Evolutionary conservation across 805 yeast genomes (phyloP).

Genomic region (Priceomyces haplophilus): DNA sequence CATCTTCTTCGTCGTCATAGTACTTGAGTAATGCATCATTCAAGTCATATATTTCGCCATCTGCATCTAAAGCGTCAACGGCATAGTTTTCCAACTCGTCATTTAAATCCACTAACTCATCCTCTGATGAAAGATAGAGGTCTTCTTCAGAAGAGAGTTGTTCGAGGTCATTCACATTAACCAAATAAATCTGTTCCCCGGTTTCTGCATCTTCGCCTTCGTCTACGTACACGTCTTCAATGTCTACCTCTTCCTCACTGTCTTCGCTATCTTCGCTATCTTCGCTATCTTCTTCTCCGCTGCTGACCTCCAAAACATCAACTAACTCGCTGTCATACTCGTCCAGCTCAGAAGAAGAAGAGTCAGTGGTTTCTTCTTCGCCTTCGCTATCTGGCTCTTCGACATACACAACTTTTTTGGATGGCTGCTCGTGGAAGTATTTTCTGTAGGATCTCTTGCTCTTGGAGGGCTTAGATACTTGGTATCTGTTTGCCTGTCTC

Average conservation of each 20-base stretch:
- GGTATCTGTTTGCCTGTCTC: constrained; percentile 18
- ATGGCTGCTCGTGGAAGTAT: constrained; percentile 34
- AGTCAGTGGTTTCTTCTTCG: constrained; percentile 19
- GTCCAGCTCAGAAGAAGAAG: constrained; percentile 4
- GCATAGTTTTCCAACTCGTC: constrained; percentile 34
- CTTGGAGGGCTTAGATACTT: constrained; percentile 11
- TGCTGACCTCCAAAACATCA: constrained; percentile 3
- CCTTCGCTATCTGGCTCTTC: constrained; percentile 43
- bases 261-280: constrained; percentile 4
- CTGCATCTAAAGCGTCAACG: constrained; percentile 22
- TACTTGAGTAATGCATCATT: constrained; percentile 30
- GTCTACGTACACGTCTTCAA: constrained; percentile 13
- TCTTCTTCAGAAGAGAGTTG: constrained; percentile 12
- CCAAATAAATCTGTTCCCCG: constrained; percentile 27
- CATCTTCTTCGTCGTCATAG: constrained; percentile 22
- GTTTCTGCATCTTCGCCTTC: constrained; percentile 21
- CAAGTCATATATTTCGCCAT: constrained; percentile 24
- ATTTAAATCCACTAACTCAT: constrained; percentile 26
- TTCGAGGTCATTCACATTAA: constrained; percentile 21
- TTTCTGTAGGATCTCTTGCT: constrained; percentile 26
- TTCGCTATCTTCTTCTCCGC: no score
- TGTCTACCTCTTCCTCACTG: constrained; percentile 9
- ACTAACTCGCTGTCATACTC: constrained; percentile 5
- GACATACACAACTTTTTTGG: constrained; percentile 33
- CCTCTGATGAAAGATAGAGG: constrained; percentile 11